A percentile compares a stretch with the other conserved stretches of the same genome.
phyloP scores from a whole-genome alignment of 2,329 filamentous ascomycete genomes.

The Alternaria sp. region DNA sequence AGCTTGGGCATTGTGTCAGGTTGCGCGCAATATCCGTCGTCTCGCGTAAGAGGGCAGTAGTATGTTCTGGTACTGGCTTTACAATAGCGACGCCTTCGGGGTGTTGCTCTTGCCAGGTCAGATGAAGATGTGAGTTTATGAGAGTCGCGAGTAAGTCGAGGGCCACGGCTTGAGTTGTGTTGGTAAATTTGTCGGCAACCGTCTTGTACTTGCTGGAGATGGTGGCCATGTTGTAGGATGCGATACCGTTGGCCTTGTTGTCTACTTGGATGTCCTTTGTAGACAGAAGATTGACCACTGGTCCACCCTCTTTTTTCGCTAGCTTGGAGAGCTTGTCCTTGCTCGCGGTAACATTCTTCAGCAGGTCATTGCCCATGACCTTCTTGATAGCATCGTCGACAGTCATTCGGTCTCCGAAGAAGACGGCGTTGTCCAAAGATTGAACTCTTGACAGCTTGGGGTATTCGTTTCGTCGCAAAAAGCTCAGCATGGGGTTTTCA shows the following conservation, averaged over 20 bases:
- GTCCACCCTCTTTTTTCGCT: constrained; percentile 63
- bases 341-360: constrained; percentile 67
- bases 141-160: constrained; percentile 74
- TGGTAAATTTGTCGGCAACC: constrained; percentile 69
- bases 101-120: constrained; percentile 83
- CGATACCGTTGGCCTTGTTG: constrained; percentile 71
- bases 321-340: constrained; percentile 66
- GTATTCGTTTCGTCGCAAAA: constrained; percentile 79
- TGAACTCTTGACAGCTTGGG: constrained; percentile 78
- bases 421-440: constrained; percentile 74
- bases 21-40: constrained; percentile 77
- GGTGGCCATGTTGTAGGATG: constrained; percentile 75
- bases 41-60: constrained; percentile 74
- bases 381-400: constrained; percentile 55
- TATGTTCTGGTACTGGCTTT: constrained; percentile 80
- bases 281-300: constrained; percentile 65
- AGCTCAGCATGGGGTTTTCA: constrained; percentile 75
- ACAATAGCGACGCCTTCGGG: constrained; percentile 79
- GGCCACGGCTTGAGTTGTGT: constrained; percentile 65
- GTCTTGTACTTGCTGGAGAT: constrained; percentile 72
- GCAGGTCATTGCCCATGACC: constrained; percentile 56
- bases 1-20: constrained; percentile 77
- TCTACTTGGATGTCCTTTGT: constrained; percentile 72
- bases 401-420: constrained; percentile 71
- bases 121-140: constrained; percentile 86